Conservation (phyloP, 2,329 filamentous ascomycete genomes). For the Xylaria sp. region DNA sequence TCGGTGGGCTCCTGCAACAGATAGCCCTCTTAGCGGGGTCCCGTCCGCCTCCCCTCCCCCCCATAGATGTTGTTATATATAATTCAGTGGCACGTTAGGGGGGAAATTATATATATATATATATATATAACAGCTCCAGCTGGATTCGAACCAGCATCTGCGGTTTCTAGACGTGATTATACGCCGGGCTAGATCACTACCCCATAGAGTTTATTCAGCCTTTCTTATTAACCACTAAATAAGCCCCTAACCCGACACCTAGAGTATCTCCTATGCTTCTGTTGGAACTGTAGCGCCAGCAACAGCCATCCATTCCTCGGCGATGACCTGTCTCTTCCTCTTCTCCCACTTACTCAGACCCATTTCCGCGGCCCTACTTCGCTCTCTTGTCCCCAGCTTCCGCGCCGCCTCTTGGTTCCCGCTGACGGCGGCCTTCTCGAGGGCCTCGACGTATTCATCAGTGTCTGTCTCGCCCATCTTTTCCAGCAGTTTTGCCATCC, state of each 20-base stretch:
- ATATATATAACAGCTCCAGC: too few relatives aligned
- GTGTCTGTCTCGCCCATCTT: constrained; percentile 26
- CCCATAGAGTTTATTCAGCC: too few relatives aligned
- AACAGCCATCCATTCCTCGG: constrained; percentile 41
- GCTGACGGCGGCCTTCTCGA: constrained; percentile 50
- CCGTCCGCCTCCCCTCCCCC: too few relatives aligned
- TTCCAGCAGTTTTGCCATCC: constrained; percentile 46
- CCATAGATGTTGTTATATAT: too few relatives aligned
- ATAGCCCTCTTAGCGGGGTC: too few relatives aligned
- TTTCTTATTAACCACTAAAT: too few relatives aligned
- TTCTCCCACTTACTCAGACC: constrained; percentile 36
- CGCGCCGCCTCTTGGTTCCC: constrained; percentile 42
- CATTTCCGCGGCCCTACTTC: constrained; percentile 27
- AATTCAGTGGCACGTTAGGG: too few relatives aligned
- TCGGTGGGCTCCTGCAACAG: too few relatives aligned
- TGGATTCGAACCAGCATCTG: too few relatives aligned
- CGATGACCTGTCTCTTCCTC: constrained; percentile 36
- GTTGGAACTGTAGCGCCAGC: neutral
- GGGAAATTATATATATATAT: too few relatives aligned
- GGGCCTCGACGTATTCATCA: constrained; percentile 40
- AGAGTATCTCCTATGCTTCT: neutral
- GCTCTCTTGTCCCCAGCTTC: constrained; percentile 42
- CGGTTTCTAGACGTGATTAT: too few relatives aligned
- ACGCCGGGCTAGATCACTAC: too few relatives aligned
- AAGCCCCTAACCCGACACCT: neutral